Conservation (phyloP, 768 basidiomycete genomes). For the Rhizopogon vesiculosus region DNA sequence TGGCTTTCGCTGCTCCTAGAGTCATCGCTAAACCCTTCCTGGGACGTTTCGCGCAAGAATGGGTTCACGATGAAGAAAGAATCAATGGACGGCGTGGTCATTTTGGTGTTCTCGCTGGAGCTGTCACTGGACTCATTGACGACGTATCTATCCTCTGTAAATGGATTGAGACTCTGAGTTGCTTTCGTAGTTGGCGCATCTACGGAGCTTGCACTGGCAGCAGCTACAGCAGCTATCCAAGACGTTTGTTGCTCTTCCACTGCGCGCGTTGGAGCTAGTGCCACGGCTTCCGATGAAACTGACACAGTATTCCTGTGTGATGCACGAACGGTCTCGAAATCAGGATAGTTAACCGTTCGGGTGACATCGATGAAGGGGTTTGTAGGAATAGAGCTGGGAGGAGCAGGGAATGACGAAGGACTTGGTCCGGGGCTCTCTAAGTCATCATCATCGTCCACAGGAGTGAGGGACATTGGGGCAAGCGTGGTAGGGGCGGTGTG, state of each 20-base stretch:
- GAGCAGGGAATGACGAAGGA: conserved; percentile 1
- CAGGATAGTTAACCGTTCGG: background rate
- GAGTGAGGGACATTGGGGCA: background rate
- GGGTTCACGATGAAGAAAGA: background rate
- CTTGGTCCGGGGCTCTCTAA: background rate
- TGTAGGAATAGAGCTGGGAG: background rate
- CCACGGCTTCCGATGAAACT: background rate
- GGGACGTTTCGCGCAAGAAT: background rate
- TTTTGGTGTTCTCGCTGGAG: background rate
- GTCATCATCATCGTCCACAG: conserved; percentile 1
- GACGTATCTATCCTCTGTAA: background rate
- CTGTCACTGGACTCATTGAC: background rate
- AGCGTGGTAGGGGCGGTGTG: background rate
- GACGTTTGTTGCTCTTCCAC: background rate
- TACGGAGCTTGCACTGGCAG: conserved; percentile 4
- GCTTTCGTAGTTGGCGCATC: background rate
- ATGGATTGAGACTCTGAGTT: background rate
- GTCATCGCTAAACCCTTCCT: background rate
- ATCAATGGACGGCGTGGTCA: background rate
- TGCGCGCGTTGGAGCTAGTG: background rate
- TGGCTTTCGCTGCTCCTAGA: background rate
- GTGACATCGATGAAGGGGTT: conserved; percentile 1
- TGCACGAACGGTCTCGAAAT: background rate
- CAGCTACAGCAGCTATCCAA: conserved; percentile 1
- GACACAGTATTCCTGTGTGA: background rate